These are phyloP conservation scores for Darksidea phi DNA, from an alignment of 495 filamentous ascomycete genomes.

Conservation along the genomic window DNA sequence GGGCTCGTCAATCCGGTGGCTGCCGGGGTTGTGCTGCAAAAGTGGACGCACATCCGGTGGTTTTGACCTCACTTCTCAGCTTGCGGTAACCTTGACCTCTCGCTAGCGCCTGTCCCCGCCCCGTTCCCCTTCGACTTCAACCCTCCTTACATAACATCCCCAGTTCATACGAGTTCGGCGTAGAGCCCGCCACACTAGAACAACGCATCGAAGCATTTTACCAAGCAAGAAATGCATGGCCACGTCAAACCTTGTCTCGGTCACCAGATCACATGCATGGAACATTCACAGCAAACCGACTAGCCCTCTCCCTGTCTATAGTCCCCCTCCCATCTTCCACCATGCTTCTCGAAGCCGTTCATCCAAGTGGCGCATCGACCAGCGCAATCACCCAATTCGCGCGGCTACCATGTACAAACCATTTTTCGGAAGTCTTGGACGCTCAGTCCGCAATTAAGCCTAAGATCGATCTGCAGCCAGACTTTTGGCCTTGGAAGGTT, in stretches of 20 bases:
- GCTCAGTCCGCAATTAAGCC: conserved; percentile 21
- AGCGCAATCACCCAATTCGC: conserved; percentile 4
- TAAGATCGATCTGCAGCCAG: conserved; percentile 32
- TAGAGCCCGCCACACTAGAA: background rate
- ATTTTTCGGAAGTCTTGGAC: background rate
- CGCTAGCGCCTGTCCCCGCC: too few relatives aligned
- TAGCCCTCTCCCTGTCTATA: too few relatives aligned
- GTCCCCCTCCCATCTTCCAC: too few relatives aligned
- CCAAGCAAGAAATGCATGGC: background rate
- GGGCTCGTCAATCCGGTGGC: background rate
- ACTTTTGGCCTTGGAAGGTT: background rate
- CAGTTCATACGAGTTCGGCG: background rate
- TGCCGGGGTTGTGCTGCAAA: too few relatives aligned
- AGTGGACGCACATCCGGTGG: too few relatives aligned
- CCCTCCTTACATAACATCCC: background rate
- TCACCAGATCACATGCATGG: background rate
- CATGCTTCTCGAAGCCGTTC: background rate
- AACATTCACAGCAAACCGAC: background rate
- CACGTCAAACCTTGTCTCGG: background rate
- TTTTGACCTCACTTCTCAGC: too few relatives aligned
- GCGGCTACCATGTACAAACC: too few relatives aligned
- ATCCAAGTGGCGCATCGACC: background rate
- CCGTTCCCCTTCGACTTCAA: background rate
- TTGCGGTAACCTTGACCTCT: too few relatives aligned
- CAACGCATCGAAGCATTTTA: background rate